Evolutionary conservation across 1,139 yeast species (phyloP).

Genomic region (Debaryomyces robertsiae): DNA sequence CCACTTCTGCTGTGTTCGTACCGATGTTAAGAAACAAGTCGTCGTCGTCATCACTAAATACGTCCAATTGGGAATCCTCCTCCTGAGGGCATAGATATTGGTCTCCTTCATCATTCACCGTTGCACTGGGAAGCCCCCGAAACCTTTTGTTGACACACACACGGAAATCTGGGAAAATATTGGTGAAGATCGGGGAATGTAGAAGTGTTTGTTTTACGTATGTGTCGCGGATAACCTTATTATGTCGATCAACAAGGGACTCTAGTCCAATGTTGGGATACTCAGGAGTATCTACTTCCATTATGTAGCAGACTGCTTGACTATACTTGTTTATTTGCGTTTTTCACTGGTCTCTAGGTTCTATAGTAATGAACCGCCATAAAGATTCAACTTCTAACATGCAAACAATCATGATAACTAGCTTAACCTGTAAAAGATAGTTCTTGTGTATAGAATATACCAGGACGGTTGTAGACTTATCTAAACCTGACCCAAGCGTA

Average conservation of each 20-base stretch:
- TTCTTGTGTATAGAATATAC: no score
- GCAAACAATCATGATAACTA: constrained; percentile 6
- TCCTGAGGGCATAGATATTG: constrained; percentile 39
- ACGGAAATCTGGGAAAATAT: constrained; percentile 35
- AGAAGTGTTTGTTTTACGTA: constrained; percentile 39
- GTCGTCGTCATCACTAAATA: constrained; percentile 40
- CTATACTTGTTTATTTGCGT: background rate
- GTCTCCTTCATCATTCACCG: constrained; percentile 43
- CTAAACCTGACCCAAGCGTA: no score
- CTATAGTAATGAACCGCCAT: background rate
- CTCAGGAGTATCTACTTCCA: constrained; percentile 14
- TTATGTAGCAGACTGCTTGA: constrained; percentile 1
- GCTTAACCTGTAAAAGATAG: constrained; percentile 4
- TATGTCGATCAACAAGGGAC: constrained; percentile 10
- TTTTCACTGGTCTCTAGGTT: background rate
- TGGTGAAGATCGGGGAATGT: constrained; percentile 39
- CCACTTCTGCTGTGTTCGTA: constrained; percentile 7
- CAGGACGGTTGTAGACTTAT: no score
- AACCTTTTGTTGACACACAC: constrained; percentile 38
- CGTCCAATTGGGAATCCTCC: constrained; percentile 45
- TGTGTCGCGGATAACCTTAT: constrained; percentile 9
- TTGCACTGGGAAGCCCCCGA: constrained; percentile 34
- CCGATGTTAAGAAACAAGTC: constrained; percentile 16
- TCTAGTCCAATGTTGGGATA: constrained; percentile 16
- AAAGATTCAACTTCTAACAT: background rate